Evolutionary conservation across 495 filamentous ascomycete species (phyloP).

Genomic region (Bryoglossum gracile): DNA sequence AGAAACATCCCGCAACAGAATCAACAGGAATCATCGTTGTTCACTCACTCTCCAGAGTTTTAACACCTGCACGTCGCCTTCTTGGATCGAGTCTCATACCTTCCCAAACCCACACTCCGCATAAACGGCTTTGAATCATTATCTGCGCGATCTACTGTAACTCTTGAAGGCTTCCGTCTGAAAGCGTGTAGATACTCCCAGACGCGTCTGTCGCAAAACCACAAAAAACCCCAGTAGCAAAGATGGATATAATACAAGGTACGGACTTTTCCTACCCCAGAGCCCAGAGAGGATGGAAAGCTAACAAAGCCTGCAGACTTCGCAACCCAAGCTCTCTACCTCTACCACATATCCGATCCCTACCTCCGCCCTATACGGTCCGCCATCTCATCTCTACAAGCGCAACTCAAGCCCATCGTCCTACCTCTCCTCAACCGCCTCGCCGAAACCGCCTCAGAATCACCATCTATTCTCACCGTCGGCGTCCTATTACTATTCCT

Average conservation of each 20-base stretch:
- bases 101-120: too few species aligned
- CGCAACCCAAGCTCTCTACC: background rate
- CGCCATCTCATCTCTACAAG: background rate
- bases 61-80: too few species aligned
- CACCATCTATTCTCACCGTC: conserved; percentile 12
- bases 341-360: conserved; percentile 15
- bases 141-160: too few species aligned
- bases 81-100: too few species aligned
- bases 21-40: too few species aligned
- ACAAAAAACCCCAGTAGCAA: background rate
- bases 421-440: conserved; percentile 12
- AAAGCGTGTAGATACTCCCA: background rate
- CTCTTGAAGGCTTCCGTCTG: too few species aligned
- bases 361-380: conserved; percentile 15
- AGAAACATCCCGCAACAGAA: too few species aligned
- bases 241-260: conserved; percentile 19
- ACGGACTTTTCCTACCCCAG: background rate
- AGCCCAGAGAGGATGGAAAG: background rate
- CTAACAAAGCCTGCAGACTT: conserved; percentile 8
- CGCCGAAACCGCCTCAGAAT: conserved; percentile 12
- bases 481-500: conserved; percentile 20
- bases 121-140: too few species aligned
- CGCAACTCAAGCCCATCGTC: background rate
- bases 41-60: too few species aligned
- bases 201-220: background rate